These are phyloP conservation scores for Protea cynaroides DNA, from an alignment of 164 flowering plant species.

Conservation along the genomic window DNA sequence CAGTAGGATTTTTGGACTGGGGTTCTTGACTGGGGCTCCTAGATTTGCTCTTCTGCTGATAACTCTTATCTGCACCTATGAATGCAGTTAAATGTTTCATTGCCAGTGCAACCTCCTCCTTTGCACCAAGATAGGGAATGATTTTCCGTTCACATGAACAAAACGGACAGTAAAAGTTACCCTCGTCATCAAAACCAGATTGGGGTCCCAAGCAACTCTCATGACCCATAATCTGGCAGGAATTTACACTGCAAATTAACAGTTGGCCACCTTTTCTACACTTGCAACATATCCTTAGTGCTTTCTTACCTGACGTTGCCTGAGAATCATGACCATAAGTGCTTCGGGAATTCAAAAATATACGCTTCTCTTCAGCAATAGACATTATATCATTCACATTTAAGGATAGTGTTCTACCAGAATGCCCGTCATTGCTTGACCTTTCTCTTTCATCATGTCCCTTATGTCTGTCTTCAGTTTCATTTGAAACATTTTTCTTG, in stretches of 20 bases:
- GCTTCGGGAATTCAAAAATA: slow-evolving; percentile 36
- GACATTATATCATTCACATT: slow-evolving; percentile 19
- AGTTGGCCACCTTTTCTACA: slow-evolving; percentile 49
- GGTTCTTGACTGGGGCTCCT: slow-evolving; percentile 1
- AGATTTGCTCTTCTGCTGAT: slow-evolving; percentile 16
- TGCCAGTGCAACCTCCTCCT: slow-evolving; percentile 33
- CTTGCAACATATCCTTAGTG: no score
- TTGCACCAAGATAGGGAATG: slow-evolving; percentile 34
- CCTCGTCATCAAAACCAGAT: slow-evolving; percentile 29
- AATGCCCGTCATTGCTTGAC: slow-evolving; percentile 6
- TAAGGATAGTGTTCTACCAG: slow-evolving; percentile 8
- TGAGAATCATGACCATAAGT: slow-evolving; percentile 22
- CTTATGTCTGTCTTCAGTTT: no score
- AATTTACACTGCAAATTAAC: slow-evolving; percentile 37
- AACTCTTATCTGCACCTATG: no score
- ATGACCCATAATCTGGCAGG: slow-evolving; percentile 53
- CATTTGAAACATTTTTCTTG: no score
- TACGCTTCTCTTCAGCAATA: slow-evolving; percentile 21
- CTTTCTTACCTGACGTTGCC: slow-evolving; percentile 15
- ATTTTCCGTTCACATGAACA: slow-evolving; percentile 52
- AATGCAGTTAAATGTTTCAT: no score
- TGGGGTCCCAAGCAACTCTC: slow-evolving; percentile 49
- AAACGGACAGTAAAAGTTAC: no score
- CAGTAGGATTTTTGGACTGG: slow-evolving; percentile 3
- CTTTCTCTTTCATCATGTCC: no score